These are phyloP conservation scores for Dendrobium officinale DNA, from an alignment of 106 monocot genomes.

Conservation along the genomic window DNA sequence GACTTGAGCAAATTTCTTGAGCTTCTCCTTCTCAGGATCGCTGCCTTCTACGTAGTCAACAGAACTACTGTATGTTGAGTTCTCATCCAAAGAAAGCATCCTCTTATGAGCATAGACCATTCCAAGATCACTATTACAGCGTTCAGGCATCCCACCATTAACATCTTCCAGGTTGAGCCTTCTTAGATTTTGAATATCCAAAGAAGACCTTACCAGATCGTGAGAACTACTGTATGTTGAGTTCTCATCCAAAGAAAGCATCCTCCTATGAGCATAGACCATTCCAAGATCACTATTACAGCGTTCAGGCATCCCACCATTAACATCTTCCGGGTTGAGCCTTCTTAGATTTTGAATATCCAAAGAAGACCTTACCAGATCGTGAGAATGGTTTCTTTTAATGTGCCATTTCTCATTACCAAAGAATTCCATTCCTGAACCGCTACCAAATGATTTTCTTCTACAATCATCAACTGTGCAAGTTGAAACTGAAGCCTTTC, in stretches of 20 bases:
- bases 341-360: conserved; percentile 11
- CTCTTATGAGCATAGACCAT: neutral
- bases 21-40: conserved; percentile 27
- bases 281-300: conserved; percentile 37
- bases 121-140: conserved; percentile 39
- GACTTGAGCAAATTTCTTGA: conserved; percentile 38
- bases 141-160: neutral
- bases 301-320: conserved; percentile 1
- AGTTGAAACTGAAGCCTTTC: conserved; percentile 31
- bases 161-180: conserved; percentile 1
- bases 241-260: conserved; percentile 6
- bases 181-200: conserved; percentile 9
- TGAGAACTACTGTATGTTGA: neutral
- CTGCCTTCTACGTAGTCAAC: conserved; percentile 4
- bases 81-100: conserved; percentile 7
- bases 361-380: neutral
- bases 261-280: conserved; percentile 1
- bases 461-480: conserved; percentile 6
- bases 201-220: neutral
- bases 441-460: conserved; percentile 31
- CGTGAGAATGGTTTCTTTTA: neutral
- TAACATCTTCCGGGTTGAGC: neutral
- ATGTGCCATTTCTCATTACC: neutral
- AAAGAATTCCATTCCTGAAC: conserved; percentile 4
- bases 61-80: neutral